Percentiles rank a stretch among this genome's conserved stretches.
phyloP scores from a whole-genome alignment of 345 rosid genomes.

The Euphorbia lathyris region DNA sequence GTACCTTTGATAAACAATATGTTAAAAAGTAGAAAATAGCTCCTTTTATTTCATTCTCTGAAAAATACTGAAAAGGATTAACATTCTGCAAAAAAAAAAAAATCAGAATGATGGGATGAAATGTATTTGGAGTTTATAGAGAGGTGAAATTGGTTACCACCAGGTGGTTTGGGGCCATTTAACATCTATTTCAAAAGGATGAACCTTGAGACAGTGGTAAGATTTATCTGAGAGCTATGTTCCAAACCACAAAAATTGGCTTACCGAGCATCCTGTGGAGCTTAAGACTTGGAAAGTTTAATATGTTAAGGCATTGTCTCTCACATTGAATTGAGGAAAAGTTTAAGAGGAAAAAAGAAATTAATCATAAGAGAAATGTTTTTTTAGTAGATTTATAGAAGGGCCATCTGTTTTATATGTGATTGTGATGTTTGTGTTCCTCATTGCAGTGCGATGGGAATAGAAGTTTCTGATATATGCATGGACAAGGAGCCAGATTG shows the following conservation, averaged over 20 bases:
- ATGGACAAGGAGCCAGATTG: slow-evolving; percentile 80
- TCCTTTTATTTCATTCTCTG: neutral
- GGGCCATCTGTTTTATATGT: slow-evolving; percentile 2
- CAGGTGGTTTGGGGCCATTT: slow-evolving; percentile 9
- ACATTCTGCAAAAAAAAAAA: neutral
- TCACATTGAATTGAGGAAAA: neutral
- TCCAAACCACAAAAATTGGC: too few relatives aligned
- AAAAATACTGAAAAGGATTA: neutral
- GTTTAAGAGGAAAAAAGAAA: neutral
- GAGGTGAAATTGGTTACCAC: slow-evolving; percentile 4
- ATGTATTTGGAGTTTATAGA: neutral
- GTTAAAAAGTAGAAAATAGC: neutral
- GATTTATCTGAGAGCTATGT: neutral
- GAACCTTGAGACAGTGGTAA: neutral
- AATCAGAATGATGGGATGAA: neutral
- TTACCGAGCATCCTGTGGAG: neutral
- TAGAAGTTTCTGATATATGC: slow-evolving; percentile 60
- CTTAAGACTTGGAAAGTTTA: neutral
- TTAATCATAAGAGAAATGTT: neutral
- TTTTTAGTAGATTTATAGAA: slow-evolving; percentile 4
- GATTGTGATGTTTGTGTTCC: slow-evolving; percentile 11
- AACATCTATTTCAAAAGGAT: slow-evolving; percentile 2
- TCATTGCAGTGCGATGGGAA: slow-evolving; percentile 43
- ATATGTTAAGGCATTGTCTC: neutral
- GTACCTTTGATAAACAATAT: neutral